These are phyloP conservation scores for Blepharisma japonicum DNA, from an alignment of 73 alveolate species.

Conservation along the genomic window DNA sequence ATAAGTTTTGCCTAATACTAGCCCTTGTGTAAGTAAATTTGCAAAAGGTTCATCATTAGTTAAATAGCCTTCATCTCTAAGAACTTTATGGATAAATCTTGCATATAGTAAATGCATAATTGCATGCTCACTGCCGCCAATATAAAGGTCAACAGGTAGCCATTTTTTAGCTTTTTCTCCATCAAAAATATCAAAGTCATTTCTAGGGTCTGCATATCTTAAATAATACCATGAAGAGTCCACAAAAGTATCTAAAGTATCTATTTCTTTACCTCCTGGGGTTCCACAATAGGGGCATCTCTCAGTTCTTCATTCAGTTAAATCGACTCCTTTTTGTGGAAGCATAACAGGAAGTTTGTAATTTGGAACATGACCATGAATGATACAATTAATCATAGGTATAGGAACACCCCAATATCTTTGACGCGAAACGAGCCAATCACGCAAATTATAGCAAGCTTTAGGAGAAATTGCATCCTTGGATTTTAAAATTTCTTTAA, in stretches of 20 bases:
- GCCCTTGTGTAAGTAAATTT: conserved; percentile 58
- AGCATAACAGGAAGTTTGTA: conserved; percentile 52
- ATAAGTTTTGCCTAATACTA: conserved; percentile 61
- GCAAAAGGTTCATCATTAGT: conserved; percentile 54
- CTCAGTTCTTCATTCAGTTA: neutral
- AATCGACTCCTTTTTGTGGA: conserved; percentile 36
- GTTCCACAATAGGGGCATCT: conserved; percentile 19
- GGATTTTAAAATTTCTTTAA: conserved; percentile 16
- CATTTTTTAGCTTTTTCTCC: conserved; percentile 38
- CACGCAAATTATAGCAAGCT: conserved; percentile 50
- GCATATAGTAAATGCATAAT: conserved; percentile 71
- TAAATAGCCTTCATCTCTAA: conserved; percentile 25
- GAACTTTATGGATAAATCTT: conserved; percentile 64
- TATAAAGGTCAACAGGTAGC: conserved; percentile 72
- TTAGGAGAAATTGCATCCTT: conserved; percentile 27
- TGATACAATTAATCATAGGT: conserved; percentile 53
- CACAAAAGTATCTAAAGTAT: conserved; percentile 71
- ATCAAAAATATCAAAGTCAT: conserved; percentile 32
- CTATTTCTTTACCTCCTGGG: conserved; percentile 47
- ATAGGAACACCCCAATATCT: conserved; percentile 82
- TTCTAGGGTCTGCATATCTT: conserved; percentile 48
- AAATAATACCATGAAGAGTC: conserved; percentile 72
- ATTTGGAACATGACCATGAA: conserved; percentile 50
- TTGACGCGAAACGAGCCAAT: conserved; percentile 58
- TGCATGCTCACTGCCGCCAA: conserved; percentile 81